Evolutionary conservation across 129 eudicot species (phyloP), one percentile per base, ranked within the genome.

Genomic region (Smallanthus sonchifolius): DNA sequence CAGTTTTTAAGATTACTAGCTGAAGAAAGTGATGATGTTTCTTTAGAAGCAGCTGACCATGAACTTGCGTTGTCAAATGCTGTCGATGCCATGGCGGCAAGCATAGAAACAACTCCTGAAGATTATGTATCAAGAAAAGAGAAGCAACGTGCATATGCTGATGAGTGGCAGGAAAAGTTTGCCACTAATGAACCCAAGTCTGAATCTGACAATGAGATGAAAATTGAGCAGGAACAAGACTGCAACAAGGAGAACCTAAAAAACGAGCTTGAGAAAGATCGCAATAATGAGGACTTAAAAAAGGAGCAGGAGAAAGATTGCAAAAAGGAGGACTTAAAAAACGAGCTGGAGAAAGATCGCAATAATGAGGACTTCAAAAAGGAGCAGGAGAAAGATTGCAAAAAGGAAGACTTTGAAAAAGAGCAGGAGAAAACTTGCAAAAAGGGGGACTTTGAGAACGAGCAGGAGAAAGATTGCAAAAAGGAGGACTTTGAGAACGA

Each of bases 1-100:
- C 90, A 95, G 99, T 91, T 88, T 76, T 37, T 95, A 69, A 88
- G 97, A 75, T 62, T 91, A 71, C 92, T 95, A 56, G 79, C 88
- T 2, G 96, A 85, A 81, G 99, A 91, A 82, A 77, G 82, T 42
- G 81, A 59, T 32, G 84, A 84, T 36, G 61, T 55, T 65, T 83
- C 96, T 76, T 17, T 76, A 67, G 96, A 91, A 84, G 66, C 55
- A 34, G 66, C 78, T 57, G 99, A 95, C 37, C 81, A 73, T 75
- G 97, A 95, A 75, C 86, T 81, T 70, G 96, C 92, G 59, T 81
- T 95, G 69, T 61, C 96, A 30, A 95, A 91, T 71, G 91, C 90
- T 37, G 82, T 95, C 39, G 83, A 85, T 78, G 88, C 92, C 62
- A 87, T 91, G 96, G 86, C 79, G 63, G 84, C 86, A 65, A 88